Base-by-base conservation (phyloP, 2,329 filamentous ascomycete genomes). In the Aspergillus flavus region DNA sequence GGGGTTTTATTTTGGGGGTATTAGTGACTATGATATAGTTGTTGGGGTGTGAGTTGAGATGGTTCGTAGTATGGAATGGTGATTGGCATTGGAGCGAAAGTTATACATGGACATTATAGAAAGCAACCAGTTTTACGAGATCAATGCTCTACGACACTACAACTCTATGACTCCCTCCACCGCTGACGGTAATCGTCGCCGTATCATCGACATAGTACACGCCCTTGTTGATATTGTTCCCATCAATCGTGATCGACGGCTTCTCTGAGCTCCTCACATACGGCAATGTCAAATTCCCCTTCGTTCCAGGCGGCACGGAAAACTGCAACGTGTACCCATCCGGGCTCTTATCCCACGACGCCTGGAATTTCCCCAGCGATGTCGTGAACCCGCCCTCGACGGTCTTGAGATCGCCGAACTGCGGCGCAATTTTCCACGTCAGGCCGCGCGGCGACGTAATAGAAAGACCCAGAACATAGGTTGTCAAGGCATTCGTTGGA, bases 341-440 rank as follows among this genome's bases (percentile, higher is more conserved):
- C 1, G 50, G 26, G 3, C 39, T 39, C 46, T 58, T 68, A 6
- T 53, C 66, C 72, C 72, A 74, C 21, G 63, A 59, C 7, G 67
- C 69, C 45, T 58, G 43, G 54, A 66, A 84, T 61, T 72, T 76
- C 0, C 83, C 83, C 36, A 83, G 64, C n/a, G 64, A 64, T 1
- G 83, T 84, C 36, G 71, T 75, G 59, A 84, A 85, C 0, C 82
- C 83, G 1, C 77, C 80, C 64, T 83, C 74, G 2, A 79, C 81
- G 54, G 66, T 74, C 19, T 66, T 72, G 60, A 84, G 64, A 64
- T 82, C 80, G 1, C 79, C 82, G 61, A 82, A 78, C 59, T 79
- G 74, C 6, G 83, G 83, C 23, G 70, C 75, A 32, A 85, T 56
- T 14, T 64, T 73, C 83, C 83, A 85, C 21, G 69, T 77, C 41